phyloP scores from a whole-genome alignment of 1,284 basidiomycete species.

The Heterobasidion irregulare region DNA sequence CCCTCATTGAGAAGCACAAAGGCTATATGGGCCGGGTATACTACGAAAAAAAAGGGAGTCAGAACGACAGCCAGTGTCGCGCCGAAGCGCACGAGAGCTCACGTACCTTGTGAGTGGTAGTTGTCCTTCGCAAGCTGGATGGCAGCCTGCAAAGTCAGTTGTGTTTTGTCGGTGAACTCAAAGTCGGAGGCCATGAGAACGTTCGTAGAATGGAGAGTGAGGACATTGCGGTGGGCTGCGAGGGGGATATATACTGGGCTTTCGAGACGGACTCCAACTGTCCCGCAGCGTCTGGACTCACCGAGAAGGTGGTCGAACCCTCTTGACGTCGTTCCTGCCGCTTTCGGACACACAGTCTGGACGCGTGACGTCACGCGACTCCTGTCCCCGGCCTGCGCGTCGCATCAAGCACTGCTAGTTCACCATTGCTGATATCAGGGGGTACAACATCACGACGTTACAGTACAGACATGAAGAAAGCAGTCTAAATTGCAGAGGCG shows the following conservation, averaged over 20 bases:
- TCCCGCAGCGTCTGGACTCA: neutral
- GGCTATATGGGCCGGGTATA: slow-evolving; percentile 72
- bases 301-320: neutral
- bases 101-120: slow-evolving; percentile 65
- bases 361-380: neutral
- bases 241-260: no score
- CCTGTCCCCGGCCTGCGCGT: neutral
- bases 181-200: slow-evolving; percentile 54
- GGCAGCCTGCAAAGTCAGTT: slow-evolving; percentile 56
- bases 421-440: no score
- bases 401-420: no score
- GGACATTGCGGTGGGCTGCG: neutral
- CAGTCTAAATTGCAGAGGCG: neutral
- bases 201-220: slow-evolving; percentile 2
- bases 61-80: neutral
- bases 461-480: no score
- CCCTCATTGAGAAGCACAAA: slow-evolving; percentile 66
- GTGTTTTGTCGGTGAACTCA: slow-evolving; percentile 71
- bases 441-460: no score
- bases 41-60: slow-evolving; percentile 23
- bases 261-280: no score
- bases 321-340: neutral
- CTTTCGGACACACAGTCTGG: neutral
- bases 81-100: neutral
- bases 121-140: slow-evolving; percentile 80